Conservation (phyloP, 2,329 filamentous ascomycete species). For the Aureobasidium leucospermi region DNA sequence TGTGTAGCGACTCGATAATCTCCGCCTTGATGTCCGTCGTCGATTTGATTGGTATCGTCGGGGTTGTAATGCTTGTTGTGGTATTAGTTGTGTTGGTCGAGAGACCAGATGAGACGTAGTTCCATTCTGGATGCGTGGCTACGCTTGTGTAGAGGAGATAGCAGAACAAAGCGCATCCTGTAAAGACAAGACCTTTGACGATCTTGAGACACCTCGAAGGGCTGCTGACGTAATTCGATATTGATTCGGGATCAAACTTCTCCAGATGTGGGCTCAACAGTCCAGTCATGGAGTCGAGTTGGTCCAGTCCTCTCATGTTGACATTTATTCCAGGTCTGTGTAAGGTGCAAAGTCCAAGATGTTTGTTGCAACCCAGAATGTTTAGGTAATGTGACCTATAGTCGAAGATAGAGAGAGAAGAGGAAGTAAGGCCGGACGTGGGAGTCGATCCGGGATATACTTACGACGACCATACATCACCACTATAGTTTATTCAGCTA, state of each 20-base stretch:
- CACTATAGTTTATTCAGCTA: too few species aligned
- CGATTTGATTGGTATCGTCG: not conserved
- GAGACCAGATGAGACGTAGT: not conserved
- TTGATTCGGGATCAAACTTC: not conserved
- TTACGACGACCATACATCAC: too few species aligned
- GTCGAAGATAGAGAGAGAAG: not conserved
- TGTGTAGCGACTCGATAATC: not conserved
- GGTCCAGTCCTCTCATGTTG: not conserved
- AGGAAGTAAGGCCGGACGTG: not conserved
- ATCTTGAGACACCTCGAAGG: not conserved
- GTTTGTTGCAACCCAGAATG: too few species aligned
- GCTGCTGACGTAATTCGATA: slow-evolving; percentile 1
- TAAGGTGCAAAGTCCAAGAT: too few species aligned
- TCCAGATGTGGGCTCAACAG: not conserved
- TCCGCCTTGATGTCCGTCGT: not conserved
- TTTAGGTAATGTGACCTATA: too few species aligned
- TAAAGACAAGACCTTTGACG: not conserved
- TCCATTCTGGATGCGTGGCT: slow-evolving; percentile 2
- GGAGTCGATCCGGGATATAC: not conserved
- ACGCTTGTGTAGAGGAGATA: not conserved
- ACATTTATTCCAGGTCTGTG: not conserved
- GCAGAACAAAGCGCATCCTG: slow-evolving; percentile 1
- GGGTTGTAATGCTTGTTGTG: not conserved
- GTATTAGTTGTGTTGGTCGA: not conserved
- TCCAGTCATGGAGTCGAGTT: slow-evolving; percentile 5